Percentiles rank a stretch among this genome's conserved stretches.
Evolutionary conservation across 805 yeast genomes (phyloP).

Genomic region (Ogataea corticis): DNA sequence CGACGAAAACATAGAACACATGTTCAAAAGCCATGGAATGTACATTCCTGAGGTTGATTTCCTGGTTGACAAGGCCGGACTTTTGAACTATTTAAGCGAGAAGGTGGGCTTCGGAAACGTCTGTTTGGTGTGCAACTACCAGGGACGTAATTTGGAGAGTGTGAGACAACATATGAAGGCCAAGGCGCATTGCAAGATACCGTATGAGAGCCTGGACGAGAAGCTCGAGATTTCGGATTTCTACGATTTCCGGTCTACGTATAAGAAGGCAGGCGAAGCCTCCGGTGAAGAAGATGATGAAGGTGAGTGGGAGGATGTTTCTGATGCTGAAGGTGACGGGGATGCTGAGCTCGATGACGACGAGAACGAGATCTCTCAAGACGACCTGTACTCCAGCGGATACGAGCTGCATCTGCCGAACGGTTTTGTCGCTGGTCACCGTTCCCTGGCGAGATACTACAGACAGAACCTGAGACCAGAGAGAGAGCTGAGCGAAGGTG

Average conservation of each 20-base stretch:
- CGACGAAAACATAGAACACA: constrained; percentile 59
- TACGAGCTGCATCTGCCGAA: constrained; percentile 71
- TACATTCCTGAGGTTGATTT: constrained; percentile 82
- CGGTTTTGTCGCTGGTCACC: constrained; percentile 79
- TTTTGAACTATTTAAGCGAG: constrained; percentile 74
- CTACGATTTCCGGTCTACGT: constrained; percentile 79
- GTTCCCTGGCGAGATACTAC: constrained; percentile 69
- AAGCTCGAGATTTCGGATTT: constrained; percentile 73
- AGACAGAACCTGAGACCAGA: constrained; percentile 63
- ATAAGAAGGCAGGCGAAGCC: constrained; percentile 33
- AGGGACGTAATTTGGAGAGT: constrained; percentile 82
- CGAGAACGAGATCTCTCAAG: constrained; percentile 35
- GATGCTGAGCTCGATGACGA: constrained; percentile 36
- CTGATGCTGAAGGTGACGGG: constrained; percentile 30
- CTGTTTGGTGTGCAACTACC: constrained; percentile 79
- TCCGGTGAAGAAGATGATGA: constrained; percentile 31
- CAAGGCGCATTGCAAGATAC: constrained; percentile 86
- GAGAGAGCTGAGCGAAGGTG: constrained; percentile 57
- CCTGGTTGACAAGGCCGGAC: constrained; percentile 66
- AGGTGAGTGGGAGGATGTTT: constrained; percentile 37
- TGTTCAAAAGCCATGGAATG: constrained; percentile 79
- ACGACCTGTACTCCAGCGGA: constrained; percentile 41
- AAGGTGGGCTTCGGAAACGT: constrained; percentile 80
- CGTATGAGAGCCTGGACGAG: constrained; percentile 82
- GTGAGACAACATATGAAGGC: constrained; percentile 85